phyloP scores from a whole-genome alignment of 352 stramenopile species.

The Pythium diclinum region DNA sequence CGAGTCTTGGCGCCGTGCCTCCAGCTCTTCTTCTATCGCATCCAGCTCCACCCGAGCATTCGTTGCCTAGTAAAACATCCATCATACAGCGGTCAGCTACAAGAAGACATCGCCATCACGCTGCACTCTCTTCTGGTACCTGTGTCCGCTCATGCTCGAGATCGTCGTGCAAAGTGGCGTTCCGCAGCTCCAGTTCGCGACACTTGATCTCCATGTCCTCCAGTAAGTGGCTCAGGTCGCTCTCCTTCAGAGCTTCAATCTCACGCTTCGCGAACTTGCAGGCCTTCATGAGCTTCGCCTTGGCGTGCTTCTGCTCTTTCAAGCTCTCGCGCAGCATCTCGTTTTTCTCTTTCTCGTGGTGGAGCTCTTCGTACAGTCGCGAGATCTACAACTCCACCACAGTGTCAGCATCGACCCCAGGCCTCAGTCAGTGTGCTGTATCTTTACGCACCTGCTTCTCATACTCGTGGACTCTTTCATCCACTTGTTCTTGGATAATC shows the following conservation, averaged over 20 bases:
- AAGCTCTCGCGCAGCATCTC: conserved; percentile 65
- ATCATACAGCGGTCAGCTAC: neutral
- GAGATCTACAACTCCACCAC: conserved; percentile 40
- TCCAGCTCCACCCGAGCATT: conserved; percentile 18
- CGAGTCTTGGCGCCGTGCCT: conserved; percentile 19
- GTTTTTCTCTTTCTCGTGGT: conserved; percentile 67
- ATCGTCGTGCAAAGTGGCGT: conserved; percentile 34
- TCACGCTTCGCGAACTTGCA: conserved; percentile 64
- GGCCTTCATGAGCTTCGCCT: conserved; percentile 67
- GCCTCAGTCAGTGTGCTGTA: neutral
- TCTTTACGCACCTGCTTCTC: conserved; percentile 46
- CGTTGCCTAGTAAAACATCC: conserved; percentile 15
- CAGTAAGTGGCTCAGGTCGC: conserved; percentile 59
- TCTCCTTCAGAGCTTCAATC: conserved; percentile 60
- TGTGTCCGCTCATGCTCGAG: conserved; percentile 35
- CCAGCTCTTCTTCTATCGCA: conserved; percentile 19
- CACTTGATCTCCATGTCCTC: conserved; percentile 63
- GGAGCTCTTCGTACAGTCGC: conserved; percentile 63
- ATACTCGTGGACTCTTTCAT: conserved; percentile 67
- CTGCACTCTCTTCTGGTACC: conserved; percentile 21
- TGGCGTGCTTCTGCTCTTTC: conserved; percentile 65
- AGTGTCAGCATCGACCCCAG: neutral
- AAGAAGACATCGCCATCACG: neutral
- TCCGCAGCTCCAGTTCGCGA: conserved; percentile 45
- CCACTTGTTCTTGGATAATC: conserved; percentile 21